Base-by-base conservation (phyloP, 257 asterid species). In the Solanum sejunctum region DNA sequence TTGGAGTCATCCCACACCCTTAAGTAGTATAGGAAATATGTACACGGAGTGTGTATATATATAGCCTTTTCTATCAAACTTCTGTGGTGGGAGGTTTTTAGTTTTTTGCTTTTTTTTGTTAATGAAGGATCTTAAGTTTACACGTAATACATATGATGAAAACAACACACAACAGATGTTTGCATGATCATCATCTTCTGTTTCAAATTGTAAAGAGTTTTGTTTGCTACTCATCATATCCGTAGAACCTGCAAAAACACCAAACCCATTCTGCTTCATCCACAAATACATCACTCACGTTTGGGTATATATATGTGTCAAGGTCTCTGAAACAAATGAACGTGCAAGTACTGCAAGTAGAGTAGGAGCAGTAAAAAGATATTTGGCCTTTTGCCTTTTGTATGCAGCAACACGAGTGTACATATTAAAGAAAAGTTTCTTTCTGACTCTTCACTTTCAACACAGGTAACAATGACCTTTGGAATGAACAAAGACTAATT, bases 401-500 rank as follows among this genome's bases (percentile, higher is more conserved):
- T 16, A 43, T 77, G 82, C 63, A 77, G 41, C 17, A 77, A 77
- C 47, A 47, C 58, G 58, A 75, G 10, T 21, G 3, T 64, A 64
- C 28, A 18, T 72, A 75, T 23, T 52, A 26, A 51, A 23, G 11
- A 45, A 66, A 82, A 26, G 20, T 61, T 15, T 45, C 12, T 51
- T 39, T 85, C 57, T 26, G 90, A 64, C 87, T 83, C 83, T 85
- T 83, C 85, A 58, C 32, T 54, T 75, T 6, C 70, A 61, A 58
- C 58, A 56, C 58, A 47, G 32, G 23, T 28, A 47, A 10, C 79
- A 55, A 61, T 39, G 49, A 6, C 92, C 91, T 86, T 90, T 87
- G 91, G 84, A 84, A 85, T 57, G 81, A 84, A 83, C 87, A 89
- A 86, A 87, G 93, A 75, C 88, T 67, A 82, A 66, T 23, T 23